phyloP scores from a whole-genome alignment of 768 basidiomycete genomes.

The Amanita muscaria region DNA sequence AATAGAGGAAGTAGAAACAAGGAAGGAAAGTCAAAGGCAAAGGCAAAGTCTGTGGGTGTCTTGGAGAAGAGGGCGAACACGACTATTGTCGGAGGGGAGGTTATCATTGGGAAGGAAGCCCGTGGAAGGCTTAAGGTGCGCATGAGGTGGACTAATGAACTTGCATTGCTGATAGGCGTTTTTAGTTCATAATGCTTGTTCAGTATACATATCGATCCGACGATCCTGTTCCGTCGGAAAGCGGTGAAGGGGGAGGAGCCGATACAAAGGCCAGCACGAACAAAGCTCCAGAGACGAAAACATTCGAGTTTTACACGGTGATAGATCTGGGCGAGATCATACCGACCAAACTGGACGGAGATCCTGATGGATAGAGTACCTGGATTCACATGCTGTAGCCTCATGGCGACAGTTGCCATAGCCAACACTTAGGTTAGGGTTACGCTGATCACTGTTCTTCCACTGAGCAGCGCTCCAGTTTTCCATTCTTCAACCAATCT shows the following conservation, averaged over 20 bases:
- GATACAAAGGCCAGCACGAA: constrained; percentile 25
- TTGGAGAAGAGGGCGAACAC: constrained; percentile 87
- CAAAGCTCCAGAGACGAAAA: constrained; percentile 67
- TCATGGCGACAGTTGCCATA: background rate
- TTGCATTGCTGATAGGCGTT: too few species aligned
- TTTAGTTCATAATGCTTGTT: constrained; percentile 88
- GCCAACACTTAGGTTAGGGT: constrained; percentile 1
- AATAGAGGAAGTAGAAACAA: constrained; percentile 31
- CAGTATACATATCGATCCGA: constrained; percentile 92
- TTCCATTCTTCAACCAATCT: background rate
- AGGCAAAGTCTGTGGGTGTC: constrained; percentile 54
- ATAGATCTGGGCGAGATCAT: constrained; percentile 71
- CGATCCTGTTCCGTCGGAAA: constrained; percentile 62
- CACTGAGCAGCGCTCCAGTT: too few species aligned
- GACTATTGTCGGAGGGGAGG: constrained; percentile 83
- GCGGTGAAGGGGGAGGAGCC: constrained; percentile 36
- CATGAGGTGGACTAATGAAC: constrained; percentile 5
- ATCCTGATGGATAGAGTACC: constrained; percentile 19
- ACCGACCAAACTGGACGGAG: constrained; percentile 27
- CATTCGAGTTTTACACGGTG: constrained; percentile 83
- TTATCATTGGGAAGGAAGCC: constrained; percentile 75
- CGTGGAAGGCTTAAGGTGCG: constrained; percentile 72
- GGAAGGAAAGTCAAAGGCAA: constrained; percentile 39
- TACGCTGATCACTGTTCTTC: too few species aligned
- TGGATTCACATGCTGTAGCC: too few species aligned